Conservation (phyloP, 148 eudicot species). For the Rhododendron ferrugineum region DNA sequence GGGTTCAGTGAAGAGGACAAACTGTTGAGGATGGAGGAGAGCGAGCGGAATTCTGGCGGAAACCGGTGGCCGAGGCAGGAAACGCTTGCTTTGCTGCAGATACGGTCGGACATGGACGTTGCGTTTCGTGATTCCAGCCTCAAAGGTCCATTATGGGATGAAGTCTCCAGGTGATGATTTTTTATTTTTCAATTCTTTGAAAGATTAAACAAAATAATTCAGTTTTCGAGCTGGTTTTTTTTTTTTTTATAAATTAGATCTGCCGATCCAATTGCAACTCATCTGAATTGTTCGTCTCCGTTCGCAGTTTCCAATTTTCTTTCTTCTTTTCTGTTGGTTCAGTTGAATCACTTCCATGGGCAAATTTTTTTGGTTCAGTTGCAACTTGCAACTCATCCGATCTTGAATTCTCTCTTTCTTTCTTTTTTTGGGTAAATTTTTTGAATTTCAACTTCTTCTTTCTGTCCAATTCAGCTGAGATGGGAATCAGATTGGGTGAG, state of each 20-base stretch:
- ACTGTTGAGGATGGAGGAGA: constrained; percentile 21
- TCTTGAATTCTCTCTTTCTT: background rate
- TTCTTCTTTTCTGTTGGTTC: constrained; percentile 7
- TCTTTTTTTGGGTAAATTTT: background rate
- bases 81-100: constrained; percentile 70
- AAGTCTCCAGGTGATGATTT: constrained; percentile 69
- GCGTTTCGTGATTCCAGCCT: constrained; percentile 86
- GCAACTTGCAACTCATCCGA: background rate
- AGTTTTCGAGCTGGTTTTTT: background rate
- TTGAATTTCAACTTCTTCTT: background rate
- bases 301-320: background rate
- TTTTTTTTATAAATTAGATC: constrained; percentile 4
- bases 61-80: constrained; percentile 98
- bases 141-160: constrained; percentile 95
- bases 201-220: background rate
- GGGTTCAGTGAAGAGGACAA: constrained; percentile 26
- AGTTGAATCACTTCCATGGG: background rate
- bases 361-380: background rate
- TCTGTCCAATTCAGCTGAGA: background rate
- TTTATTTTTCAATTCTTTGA: background rate
- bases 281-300: background rate
- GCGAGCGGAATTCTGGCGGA: constrained; percentile 46
- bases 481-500: background rate
- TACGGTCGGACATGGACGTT: constrained; percentile 87
- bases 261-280: constrained; percentile 2